phyloP scores from a whole-genome alignment of 2,329 filamentous ascomycete species.

The Chaetomium sp. region DNA sequence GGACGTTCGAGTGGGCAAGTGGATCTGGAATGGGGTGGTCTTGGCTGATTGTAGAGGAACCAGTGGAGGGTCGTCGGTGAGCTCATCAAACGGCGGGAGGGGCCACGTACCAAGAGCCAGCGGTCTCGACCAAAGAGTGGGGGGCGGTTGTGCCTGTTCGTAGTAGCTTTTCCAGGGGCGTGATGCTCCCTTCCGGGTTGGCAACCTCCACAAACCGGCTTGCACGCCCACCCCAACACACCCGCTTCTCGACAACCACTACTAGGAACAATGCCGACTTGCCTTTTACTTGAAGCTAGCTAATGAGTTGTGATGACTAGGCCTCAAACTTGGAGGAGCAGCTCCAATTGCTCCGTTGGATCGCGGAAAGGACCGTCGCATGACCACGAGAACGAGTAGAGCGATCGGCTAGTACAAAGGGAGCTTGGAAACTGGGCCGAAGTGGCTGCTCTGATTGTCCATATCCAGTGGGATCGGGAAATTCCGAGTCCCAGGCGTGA shows the following conservation, averaged over 20 bases:
- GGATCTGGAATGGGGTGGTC: slow-evolving; percentile 3
- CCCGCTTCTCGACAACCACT: neutral
- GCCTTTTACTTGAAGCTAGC: slow-evolving; percentile 2
- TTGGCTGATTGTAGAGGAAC: slow-evolving; percentile 16
- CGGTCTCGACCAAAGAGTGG: slow-evolving; percentile 12
- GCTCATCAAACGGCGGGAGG: slow-evolving; percentile 19
- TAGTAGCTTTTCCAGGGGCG: slow-evolving; percentile 9
- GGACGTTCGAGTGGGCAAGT: neutral
- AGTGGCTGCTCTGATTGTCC: neutral
- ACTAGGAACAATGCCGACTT: neutral
- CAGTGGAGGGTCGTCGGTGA: neutral
- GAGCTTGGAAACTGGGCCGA: neutral
- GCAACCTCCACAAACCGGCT: neutral
- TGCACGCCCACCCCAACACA: neutral
- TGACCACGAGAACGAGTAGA: neutral
- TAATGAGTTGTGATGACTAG: neutral
- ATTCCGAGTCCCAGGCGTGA: neutral
- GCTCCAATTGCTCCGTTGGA: neutral
- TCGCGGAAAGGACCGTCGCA: neutral
- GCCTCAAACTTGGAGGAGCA: neutral
- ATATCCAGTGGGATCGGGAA: slow-evolving; percentile 5
- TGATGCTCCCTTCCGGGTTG: slow-evolving; percentile 1
- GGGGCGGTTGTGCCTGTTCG: slow-evolving; percentile 4
- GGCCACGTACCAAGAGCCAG: no score
- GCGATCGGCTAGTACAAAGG: neutral